These are phyloP conservation scores for Citeromyces nyonsensis DNA, from an alignment of 805 yeast genomes.

Conservation along the genomic window DNA sequence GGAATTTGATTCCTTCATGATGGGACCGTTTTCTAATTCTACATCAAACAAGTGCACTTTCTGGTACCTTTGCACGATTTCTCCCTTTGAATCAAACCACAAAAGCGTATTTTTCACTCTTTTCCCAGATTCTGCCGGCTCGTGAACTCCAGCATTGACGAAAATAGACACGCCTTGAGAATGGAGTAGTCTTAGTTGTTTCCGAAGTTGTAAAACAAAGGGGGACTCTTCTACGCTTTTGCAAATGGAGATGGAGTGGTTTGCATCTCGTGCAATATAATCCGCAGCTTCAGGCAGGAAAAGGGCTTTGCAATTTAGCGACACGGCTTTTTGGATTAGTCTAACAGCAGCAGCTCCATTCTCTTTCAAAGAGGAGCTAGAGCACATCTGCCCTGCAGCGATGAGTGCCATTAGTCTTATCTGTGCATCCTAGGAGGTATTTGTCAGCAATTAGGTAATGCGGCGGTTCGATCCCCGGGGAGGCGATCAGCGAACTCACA, in stretches of 20 bases:
- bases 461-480: too few relatives aligned
- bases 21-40: slow-evolving; percentile 68
- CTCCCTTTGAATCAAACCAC: slow-evolving; percentile 55
- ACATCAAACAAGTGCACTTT: slow-evolving; percentile 87
- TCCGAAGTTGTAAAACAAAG: slow-evolving; percentile 26
- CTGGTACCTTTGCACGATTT: slow-evolving; percentile 55
- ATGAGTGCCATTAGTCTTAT: slow-evolving; percentile 46
- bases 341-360: slow-evolving; percentile 47
- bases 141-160: slow-evolving; percentile 83
- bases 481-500: too few relatives aligned
- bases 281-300: slow-evolving; percentile 93
- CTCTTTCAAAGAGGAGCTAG: slow-evolving; percentile 41
- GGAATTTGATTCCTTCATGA: slow-evolving; percentile 58
- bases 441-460: too few relatives aligned
- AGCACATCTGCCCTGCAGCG: slow-evolving; percentile 81
- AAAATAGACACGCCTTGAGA: slow-evolving; percentile 25
- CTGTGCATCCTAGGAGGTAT: too few relatives aligned
- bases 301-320: slow-evolving; percentile 44
- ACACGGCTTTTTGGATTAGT: slow-evolving; percentile 50
- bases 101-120: slow-evolving; percentile 60
- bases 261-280: slow-evolving; percentile 59
- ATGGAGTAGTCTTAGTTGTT: slow-evolving; percentile 25
- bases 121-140: slow-evolving; percentile 32
- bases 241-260: slow-evolving; percentile 50
- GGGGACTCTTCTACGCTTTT: slow-evolving; percentile 21